phyloP scores from a whole-genome alignment of 129 eudicot genomes.

The Lonicera japonica region DNA sequence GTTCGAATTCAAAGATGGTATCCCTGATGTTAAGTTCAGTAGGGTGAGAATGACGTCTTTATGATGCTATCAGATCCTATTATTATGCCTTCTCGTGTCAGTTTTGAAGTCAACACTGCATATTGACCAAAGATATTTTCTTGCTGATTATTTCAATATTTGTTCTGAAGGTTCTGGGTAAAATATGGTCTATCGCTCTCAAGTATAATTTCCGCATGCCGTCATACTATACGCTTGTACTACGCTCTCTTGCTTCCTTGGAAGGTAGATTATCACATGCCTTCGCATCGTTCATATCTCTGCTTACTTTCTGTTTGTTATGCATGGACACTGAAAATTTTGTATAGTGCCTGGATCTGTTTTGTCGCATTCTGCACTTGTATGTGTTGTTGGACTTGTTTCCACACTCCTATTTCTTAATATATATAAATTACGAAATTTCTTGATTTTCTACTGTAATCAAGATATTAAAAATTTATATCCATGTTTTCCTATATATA shows the following conservation, averaged over 20 bases:
- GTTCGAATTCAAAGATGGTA: slow-evolving; percentile 63
- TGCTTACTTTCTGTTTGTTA: slow-evolving; percentile 1
- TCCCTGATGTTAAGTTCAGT: slow-evolving; percentile 89
- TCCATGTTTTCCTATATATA: too few relatives aligned
- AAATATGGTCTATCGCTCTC: slow-evolving; percentile 77
- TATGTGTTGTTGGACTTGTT: not conserved
- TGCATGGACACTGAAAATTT: not conserved
- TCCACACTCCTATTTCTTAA: not conserved
- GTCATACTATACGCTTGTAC: slow-evolving; percentile 75
- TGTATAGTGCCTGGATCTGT: not conserved
- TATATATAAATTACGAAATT: not conserved
- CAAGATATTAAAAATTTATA: too few relatives aligned
- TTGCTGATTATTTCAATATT: slow-evolving; percentile 16
- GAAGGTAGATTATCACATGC: slow-evolving; percentile 55
- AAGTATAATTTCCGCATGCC: slow-evolving; percentile 96
- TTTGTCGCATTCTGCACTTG: not conserved
- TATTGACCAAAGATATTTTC: not conserved
- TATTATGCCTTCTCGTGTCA: slow-evolving; percentile 1
- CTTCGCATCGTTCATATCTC: slow-evolving; percentile 3
- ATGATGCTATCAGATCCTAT: not conserved
- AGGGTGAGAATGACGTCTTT: slow-evolving; percentile 49
- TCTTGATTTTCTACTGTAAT: not conserved
- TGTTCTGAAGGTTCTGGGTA: slow-evolving; percentile 69
- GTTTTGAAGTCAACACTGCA: not conserved
- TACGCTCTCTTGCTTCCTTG: slow-evolving; percentile 89